Evolutionary conservation across 495 filamentous ascomycete species (phyloP), one percentile per base, ranked within the genome.

Genomic region (Opeltia flavorubescens): DNA sequence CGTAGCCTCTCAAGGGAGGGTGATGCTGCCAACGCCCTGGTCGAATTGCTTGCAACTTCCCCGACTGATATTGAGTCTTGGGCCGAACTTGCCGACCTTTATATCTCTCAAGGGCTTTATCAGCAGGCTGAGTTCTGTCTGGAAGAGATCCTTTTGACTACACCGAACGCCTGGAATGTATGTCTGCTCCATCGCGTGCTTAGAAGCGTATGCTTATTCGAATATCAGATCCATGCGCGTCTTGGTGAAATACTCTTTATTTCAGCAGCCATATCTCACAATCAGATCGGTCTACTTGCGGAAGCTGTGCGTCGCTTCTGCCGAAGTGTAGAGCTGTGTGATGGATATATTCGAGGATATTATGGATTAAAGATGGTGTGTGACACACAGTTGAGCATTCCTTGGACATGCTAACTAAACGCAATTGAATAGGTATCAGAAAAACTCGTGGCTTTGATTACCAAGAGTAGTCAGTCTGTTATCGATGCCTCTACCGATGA

Each of bases 101-200:
- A 98, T 60, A 66, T 86, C 38, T 65, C 70, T 1, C 81, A 87
- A 55, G 83, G 83, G 5, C 63, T 86, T 55, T 83, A 81, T 54
- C 60, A 75, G 18, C 89, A 95, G 59, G 86, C 89, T 28, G 76
- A 89, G 39, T 96, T 81, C 62, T 80, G 89, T 51, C 66, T 94
- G 30, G 93, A 98, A 58, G 91, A 96, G 60, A 85, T 91, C 33
- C 60, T 98, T 27, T 65, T 96, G 29, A 70, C 94, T 49, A 75
- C 77, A n/a, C 89, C 91, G 8, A 88, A 93, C 67, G 84, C 91
- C 24, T 98, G 93, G 86, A 95, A 86, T 71, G 86, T 91, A 62
- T 54, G 83, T 66, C 41, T 31, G 29, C 39, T 58, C 38, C 40
- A n/a, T 30, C 0, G 18, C 5, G 4, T 15, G 15, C 17, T 26